phyloP scores from a whole-genome alignment of 306 rosid genomes.

The Calophaca sinica region DNA sequence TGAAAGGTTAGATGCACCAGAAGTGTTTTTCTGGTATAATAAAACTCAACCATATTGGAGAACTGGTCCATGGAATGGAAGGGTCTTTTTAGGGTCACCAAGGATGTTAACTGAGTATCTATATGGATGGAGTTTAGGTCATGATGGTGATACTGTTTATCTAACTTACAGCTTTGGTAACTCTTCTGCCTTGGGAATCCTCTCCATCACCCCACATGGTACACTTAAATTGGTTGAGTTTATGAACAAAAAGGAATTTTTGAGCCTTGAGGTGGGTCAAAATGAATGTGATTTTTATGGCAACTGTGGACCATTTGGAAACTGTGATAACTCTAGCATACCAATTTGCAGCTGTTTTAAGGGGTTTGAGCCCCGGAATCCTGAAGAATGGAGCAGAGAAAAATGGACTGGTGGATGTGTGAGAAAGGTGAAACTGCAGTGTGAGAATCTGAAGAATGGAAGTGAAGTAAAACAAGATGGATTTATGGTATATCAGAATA shows the following conservation, averaged over 20 bases:
- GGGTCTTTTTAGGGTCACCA: slow-evolving; percentile 50
- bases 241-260: background rate
- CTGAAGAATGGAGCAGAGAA: slow-evolving; percentile 41
- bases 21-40: slow-evolving; percentile 44
- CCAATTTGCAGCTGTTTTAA: slow-evolving; percentile 57
- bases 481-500: slow-evolving; percentile 8
- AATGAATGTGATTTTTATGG: slow-evolving; percentile 51
- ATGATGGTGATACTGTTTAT: slow-evolving; percentile 18
- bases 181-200: slow-evolving; percentile 7
- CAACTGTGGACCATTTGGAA: slow-evolving; percentile 46
- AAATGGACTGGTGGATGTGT: slow-evolving; percentile 48
- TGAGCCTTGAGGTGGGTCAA: slow-evolving; percentile 13
- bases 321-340: background rate
- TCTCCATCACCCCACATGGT: slow-evolving; percentile 37
- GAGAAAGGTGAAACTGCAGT: slow-evolving; percentile 21
- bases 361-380: slow-evolving; percentile 55
- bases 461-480: slow-evolving; percentile 26
- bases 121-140: slow-evolving; percentile 36
- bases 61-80: slow-evolving; percentile 63
- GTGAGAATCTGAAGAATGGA: slow-evolving; percentile 39
- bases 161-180: background rate
- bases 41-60: slow-evolving; percentile 43
- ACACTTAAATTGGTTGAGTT: slow-evolving; percentile 16
- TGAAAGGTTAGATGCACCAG: slow-evolving; percentile 18
- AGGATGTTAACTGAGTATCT: slow-evolving; percentile 46